phyloP scores from a whole-genome alignment of 768 basidiomycete species.

The Leucocoprinus birnbaumii region DNA sequence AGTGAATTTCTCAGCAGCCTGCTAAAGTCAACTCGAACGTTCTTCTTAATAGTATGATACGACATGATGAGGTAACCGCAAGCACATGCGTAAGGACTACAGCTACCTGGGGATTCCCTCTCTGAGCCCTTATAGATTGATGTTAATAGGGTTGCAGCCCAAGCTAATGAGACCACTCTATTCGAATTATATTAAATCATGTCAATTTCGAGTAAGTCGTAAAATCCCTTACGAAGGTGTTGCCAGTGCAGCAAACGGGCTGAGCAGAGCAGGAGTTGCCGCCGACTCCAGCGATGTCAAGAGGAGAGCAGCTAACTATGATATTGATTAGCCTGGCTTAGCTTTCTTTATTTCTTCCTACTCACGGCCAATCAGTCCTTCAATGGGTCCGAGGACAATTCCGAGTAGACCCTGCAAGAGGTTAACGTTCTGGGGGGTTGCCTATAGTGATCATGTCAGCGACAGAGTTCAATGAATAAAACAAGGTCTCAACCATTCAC shows the following conservation, averaged over 20 bases:
- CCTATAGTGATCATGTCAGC: not conserved
- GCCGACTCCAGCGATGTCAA: slow-evolving; percentile 16
- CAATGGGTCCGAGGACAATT: slow-evolving; percentile 16
- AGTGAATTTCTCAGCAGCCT: too few relatives aligned
- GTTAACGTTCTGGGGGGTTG: not conserved
- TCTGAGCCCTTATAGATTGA: slow-evolving; percentile 13
- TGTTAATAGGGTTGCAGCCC: slow-evolving; percentile 13
- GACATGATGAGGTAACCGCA: slow-evolving; percentile 10
- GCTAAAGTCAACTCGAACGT: too few relatives aligned
- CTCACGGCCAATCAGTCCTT: slow-evolving; percentile 18
- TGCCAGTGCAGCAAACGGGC: slow-evolving; percentile 29
- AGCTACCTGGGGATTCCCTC: not conserved
- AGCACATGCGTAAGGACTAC: slow-evolving; percentile 14
- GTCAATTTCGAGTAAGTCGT: slow-evolving; percentile 1
- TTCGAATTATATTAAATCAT: not conserved
- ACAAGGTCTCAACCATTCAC: slow-evolving; percentile 5
- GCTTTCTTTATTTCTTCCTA: not conserved
- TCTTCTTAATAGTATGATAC: too few relatives aligned
- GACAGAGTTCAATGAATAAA: not conserved
- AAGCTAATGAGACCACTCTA: not conserved
- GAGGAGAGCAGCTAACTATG: slow-evolving; percentile 17
- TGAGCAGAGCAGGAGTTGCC: slow-evolving; percentile 21
- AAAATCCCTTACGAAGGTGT: slow-evolving; percentile 19
- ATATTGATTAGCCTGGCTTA: slow-evolving; percentile 9
- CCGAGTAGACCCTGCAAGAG: slow-evolving; percentile 11